Conservation (phyloP, 2,329 filamentous ascomycete species). For the Ophiosphaerella narmari region DNA sequence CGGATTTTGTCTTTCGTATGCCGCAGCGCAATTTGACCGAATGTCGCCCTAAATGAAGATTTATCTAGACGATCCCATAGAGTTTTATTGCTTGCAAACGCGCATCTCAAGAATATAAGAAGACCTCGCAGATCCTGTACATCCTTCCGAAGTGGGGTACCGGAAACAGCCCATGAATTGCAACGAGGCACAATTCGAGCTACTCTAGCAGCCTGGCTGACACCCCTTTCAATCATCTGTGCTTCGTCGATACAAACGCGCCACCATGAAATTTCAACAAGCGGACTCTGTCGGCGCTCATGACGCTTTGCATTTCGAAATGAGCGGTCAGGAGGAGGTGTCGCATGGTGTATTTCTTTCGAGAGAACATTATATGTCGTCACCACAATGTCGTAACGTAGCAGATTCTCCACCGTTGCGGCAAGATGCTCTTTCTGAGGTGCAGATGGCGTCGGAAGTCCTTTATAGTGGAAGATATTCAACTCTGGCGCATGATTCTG, state of each 20-base stretch:
- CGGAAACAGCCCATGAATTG: constrained; percentile 91
- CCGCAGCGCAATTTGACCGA: constrained; percentile 73
- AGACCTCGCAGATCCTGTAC: constrained; percentile 80
- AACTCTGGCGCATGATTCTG: constrained; percentile 60
- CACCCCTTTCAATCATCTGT: constrained; percentile 91
- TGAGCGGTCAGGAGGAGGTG: constrained; percentile 70
- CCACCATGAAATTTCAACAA: constrained; percentile 87
- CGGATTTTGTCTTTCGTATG: constrained; percentile 85
- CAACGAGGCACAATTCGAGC: constrained; percentile 79
- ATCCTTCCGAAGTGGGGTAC: constrained; percentile 83
- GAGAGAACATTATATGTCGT: constrained; percentile 73
- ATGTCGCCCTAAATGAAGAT: constrained; percentile 68
- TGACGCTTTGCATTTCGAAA: constrained; percentile 69
- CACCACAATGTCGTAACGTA: constrained; percentile 61
- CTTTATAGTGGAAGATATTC: constrained; percentile 61
- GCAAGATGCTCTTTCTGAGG: constrained; percentile 40
- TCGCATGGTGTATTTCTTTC: constrained; percentile 77
- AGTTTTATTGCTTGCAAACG: constrained; percentile 67
- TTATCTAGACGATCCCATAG: constrained; percentile 75
- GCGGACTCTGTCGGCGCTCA: constrained; percentile 70
- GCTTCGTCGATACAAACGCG: constrained; percentile 75
- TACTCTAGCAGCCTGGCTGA: constrained; percentile 80
- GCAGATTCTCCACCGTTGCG: constrained; percentile 53
- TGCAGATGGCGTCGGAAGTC: constrained; percentile 46
- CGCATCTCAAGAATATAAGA: constrained; percentile 78